Evolutionary conservation across 192 early-diverging fungal genomes (phyloP).

Genomic region (Powellomyces hirtus): DNA sequence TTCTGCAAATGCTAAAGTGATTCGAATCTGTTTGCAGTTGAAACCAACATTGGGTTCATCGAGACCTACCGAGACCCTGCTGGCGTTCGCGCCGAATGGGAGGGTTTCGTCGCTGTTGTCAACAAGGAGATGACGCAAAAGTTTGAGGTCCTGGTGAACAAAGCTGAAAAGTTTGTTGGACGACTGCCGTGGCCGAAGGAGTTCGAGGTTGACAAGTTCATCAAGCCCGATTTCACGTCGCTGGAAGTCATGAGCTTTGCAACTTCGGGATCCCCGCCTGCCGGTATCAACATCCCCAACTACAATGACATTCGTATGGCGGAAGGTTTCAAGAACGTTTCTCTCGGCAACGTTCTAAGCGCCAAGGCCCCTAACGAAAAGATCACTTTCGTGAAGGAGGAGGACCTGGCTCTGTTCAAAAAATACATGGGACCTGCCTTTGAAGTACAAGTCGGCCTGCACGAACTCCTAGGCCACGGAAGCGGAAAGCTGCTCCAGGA

Average conservation of each 20-base stretch:
- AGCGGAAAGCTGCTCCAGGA: constrained; percentile 57
- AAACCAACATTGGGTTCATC: constrained; percentile 63
- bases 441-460: constrained; percentile 62
- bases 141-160: constrained; percentile 55
- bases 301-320: constrained; percentile 45
- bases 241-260: constrained; percentile 60
- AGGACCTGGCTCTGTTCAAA: constrained; percentile 46
- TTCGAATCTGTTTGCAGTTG: constrained; percentile 32
- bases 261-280: constrained; percentile 45
- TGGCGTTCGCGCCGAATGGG: constrained; percentile 63
- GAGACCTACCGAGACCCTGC: constrained; percentile 65
- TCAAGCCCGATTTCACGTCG: constrained; percentile 58
- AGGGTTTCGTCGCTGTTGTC: constrained; percentile 60
- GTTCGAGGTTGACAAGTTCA: constrained; percentile 57
- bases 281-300: constrained; percentile 45
- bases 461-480: constrained; percentile 60
- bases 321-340: constrained; percentile 61
- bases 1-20: no score
- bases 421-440: constrained; percentile 44
- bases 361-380: constrained; percentile 51
- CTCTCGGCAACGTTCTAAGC: constrained; percentile 55
- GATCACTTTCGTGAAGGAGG: constrained; percentile 45
- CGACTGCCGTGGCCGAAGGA: constrained; percentile 51
- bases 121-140: constrained; percentile 60
- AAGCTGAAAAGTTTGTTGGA: constrained; percentile 45